These are phyloP conservation scores for Mycosarcoma mackinlayi DNA, from an alignment of 1,284 basidiomycete genomes.

Conservation along the genomic window DNA sequence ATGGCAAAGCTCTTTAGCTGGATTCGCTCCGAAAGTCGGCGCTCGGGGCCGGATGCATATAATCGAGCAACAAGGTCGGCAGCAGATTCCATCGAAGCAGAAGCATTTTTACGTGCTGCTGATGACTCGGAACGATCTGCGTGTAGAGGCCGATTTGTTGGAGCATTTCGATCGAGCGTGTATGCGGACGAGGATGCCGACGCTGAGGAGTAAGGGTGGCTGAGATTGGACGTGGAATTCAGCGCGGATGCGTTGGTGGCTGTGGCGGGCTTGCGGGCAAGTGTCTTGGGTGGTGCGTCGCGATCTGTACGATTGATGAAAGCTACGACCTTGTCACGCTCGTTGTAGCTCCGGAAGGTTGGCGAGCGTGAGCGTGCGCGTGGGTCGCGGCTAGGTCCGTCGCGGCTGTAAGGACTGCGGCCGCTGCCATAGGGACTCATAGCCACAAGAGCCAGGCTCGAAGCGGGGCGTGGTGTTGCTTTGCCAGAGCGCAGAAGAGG, in stretches of 20 bases:
- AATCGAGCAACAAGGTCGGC: constrained; percentile 11
- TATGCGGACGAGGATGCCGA: constrained; percentile 6
- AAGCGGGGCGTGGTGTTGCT: neutral
- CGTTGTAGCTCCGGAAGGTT: constrained; percentile 1
- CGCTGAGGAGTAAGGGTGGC: neutral
- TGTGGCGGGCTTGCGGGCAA: constrained; percentile 11
- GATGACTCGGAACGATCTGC: neutral
- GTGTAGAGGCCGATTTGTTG: neutral
- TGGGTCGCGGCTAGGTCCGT: constrained; percentile 9
- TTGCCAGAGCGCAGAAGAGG: no score
- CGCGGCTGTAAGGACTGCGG: constrained; percentile 13
- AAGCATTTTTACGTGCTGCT: neutral
- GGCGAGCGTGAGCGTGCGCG: constrained; percentile 27
- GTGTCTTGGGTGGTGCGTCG: constrained; percentile 14
- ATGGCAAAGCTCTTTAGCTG: constrained; percentile 16
- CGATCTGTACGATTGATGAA: constrained; percentile 5
- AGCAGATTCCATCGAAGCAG: constrained; percentile 1
- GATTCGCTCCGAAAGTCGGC: constrained; percentile 18
- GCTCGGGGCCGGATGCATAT: neutral
- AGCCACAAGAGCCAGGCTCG: constrained; percentile 4
- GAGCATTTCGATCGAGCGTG: constrained; percentile 6
- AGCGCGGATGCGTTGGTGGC: constrained; percentile 1
- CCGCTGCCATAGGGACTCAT: constrained; percentile 14
- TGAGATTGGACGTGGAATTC: neutral
- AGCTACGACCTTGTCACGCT: neutral